Evolutionary conservation across 148 eudicot species (phyloP).

Genomic region (Bassia scoparia): DNA sequence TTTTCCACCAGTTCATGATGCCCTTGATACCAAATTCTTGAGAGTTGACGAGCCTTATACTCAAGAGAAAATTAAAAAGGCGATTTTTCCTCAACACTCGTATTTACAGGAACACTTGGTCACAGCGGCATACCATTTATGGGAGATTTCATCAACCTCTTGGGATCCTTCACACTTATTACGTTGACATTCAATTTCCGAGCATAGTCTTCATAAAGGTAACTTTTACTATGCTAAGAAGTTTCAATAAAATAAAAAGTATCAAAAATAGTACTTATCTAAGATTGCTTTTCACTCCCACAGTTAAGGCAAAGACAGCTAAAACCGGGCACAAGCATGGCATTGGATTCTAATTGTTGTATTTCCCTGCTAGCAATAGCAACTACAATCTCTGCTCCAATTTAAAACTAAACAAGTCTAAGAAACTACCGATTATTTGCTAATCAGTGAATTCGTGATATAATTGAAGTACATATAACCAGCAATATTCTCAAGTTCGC

Average conservation of each 20-base stretch:
- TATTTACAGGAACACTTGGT: slow-evolving; percentile 49
- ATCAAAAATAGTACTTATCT: neutral
- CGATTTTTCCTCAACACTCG: slow-evolving; percentile 39
- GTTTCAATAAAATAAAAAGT: neutral
- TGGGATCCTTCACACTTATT: slow-evolving; percentile 50
- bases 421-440: slow-evolving; percentile 44
- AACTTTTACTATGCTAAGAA: slow-evolving; percentile 13
- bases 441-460: slow-evolving; percentile 29
- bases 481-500: neutral
- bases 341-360: slow-evolving; percentile 44
- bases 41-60: slow-evolving; percentile 37
- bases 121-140: slow-evolving; percentile 63
- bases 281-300: neutral
- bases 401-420: slow-evolving; percentile 33
- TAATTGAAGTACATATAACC: neutral
- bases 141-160: slow-evolving; percentile 56
- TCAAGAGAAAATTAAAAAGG: slow-evolving; percentile 45
- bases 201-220: slow-evolving; percentile 68
- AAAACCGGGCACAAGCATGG: slow-evolving; percentile 41
- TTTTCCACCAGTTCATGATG: slow-evolving; percentile 53
- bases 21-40: slow-evolving; percentile 53
- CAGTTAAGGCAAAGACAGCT: slow-evolving; percentile 48
- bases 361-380: slow-evolving; percentile 41
- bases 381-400: slow-evolving; percentile 54
- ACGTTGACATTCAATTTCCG: slow-evolving; percentile 49